Conservation (phyloP, 2,329 filamentous ascomycete species). For the Sporothrix pseudoabietina region DNA sequence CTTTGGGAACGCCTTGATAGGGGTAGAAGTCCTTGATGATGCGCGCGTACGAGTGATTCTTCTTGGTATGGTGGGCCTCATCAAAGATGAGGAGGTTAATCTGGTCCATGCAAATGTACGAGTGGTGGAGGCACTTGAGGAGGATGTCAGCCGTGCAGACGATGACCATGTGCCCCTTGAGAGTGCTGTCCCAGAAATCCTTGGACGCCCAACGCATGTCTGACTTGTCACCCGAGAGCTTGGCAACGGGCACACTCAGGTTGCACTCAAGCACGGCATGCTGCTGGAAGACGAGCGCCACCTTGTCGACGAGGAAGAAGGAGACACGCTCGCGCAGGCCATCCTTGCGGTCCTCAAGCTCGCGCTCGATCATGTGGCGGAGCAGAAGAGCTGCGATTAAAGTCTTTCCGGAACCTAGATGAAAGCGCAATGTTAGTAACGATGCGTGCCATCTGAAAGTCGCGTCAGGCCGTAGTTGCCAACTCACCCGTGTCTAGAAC, state of each 20-base stretch:
- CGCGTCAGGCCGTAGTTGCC: not conserved
- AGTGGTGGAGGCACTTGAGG: slow-evolving; percentile 73
- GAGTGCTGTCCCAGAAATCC: slow-evolving; percentile 56
- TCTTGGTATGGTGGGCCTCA: slow-evolving; percentile 95
- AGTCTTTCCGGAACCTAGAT: slow-evolving; percentile 87
- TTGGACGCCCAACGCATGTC: slow-evolving; percentile 44
- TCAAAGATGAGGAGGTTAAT: slow-evolving; percentile 94
- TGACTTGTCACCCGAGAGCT: slow-evolving; percentile 72
- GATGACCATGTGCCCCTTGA: slow-evolving; percentile 72
- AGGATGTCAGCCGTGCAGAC: slow-evolving; percentile 92
- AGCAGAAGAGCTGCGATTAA: slow-evolving; percentile 90
- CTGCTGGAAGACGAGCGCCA: slow-evolving; percentile 89
- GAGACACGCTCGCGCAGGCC: slow-evolving; percentile 66
- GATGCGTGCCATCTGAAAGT: not conserved
- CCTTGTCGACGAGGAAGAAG: slow-evolving; percentile 90
- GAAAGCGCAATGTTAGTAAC: not conserved
- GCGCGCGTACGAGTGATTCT: slow-evolving; percentile 83
- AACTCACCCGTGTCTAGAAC: slow-evolving; percentile 80
- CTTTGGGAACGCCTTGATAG: slow-evolving; percentile 46
- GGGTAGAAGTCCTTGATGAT: slow-evolving; percentile 89
- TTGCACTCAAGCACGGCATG: slow-evolving; percentile 79
- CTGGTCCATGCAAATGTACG: slow-evolving; percentile 76
- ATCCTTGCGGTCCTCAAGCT: slow-evolving; percentile 67
- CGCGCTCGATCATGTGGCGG: slow-evolving; percentile 72
- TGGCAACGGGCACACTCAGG: slow-evolving; percentile 71